Conservation (phyloP, 2,329 filamentous ascomycete genomes). For the Diplodia seriata region DNA sequence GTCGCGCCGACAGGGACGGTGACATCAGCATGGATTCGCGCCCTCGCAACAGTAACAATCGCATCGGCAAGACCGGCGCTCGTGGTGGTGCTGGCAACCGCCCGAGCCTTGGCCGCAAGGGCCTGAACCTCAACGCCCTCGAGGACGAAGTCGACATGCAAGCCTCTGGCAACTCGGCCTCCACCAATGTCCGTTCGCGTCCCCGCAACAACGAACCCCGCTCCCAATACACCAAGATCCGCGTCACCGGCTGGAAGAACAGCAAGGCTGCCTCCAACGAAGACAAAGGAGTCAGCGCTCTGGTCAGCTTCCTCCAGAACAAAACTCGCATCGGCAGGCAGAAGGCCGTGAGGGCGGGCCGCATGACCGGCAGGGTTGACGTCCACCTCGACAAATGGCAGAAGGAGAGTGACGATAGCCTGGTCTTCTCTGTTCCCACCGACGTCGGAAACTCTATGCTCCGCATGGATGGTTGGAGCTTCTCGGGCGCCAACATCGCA, state of each 20-base stretch:
- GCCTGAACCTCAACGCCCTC: slow-evolving; percentile 29
- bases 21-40: slow-evolving; percentile 65
- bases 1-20: slow-evolving; percentile 64
- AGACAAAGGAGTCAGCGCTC: slow-evolving; percentile 46
- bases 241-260: slow-evolving; percentile 50
- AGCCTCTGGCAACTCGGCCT: slow-evolving; percentile 35
- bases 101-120: slow-evolving; percentile 5
- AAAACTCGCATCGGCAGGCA: slow-evolving; percentile 44
- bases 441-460: slow-evolving; percentile 46
- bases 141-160: slow-evolving; percentile 41
- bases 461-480: slow-evolving; percentile 51
- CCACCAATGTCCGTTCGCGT: slow-evolving; percentile 22
- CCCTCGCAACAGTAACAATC: slow-evolving; percentile 41
- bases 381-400: slow-evolving; percentile 38
- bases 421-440: slow-evolving; percentile 48
- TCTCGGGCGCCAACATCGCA: slow-evolving; percentile 49
- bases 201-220: slow-evolving; percentile 18
- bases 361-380: slow-evolving; percentile 45
- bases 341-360: slow-evolving; percentile 32
- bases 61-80: slow-evolving; percentile 38
- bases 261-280: slow-evolving; percentile 45
- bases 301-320: slow-evolving; percentile 52
- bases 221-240: neutral
- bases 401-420: slow-evolving; percentile 43
- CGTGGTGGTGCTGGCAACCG: slow-evolving; percentile 30